These are phyloP conservation scores for Phytophthora chlamydospora DNA, from an alignment of 352 stramenopile genomes.

Conservation along the genomic window DNA sequence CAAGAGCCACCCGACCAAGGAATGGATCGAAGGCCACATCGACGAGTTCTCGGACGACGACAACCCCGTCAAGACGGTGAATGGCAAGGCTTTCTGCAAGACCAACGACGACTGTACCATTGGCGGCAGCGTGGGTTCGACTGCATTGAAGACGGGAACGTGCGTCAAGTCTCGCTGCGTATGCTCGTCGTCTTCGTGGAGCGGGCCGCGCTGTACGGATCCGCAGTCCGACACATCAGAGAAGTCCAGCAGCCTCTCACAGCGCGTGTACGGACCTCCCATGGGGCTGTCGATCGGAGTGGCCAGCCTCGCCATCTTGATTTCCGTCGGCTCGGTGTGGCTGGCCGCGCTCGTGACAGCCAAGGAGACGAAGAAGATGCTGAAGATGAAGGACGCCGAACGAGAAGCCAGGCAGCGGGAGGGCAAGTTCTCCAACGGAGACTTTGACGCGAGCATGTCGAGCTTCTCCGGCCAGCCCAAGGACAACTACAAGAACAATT, in stretches of 20 bases:
- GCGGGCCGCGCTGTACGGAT: conserved; percentile 53
- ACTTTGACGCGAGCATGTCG: conserved; percentile 7
- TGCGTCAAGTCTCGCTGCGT: conserved; percentile 63
- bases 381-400: conserved; percentile 18
- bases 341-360: conserved; percentile 29
- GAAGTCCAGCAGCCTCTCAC: conserved; percentile 34
- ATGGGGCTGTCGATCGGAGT: conserved; percentile 46
- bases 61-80: conserved; percentile 52
- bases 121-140: conserved; percentile 22
- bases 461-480: conserved; percentile 29
- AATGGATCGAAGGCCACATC: conserved; percentile 71
- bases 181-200: conserved; percentile 58
- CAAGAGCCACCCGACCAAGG: conserved; percentile 56
- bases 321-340: conserved; percentile 43
- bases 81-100: conserved; percentile 55
- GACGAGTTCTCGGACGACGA: conserved; percentile 65
- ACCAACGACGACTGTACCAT: conserved; percentile 67
- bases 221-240: conserved; percentile 38
- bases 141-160: conserved; percentile 44
- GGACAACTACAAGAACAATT: conserved; percentile 62
- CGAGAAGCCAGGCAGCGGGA: conserved; percentile 26
- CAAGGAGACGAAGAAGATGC: conserved; percentile 24
- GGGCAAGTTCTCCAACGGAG: conserved; percentile 13
- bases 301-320: conserved; percentile 34
- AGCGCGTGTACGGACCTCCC: conserved; percentile 44